Base-by-base conservation (phyloP, 805 yeast species). In the Blastobotrys muscicola region DNA sequence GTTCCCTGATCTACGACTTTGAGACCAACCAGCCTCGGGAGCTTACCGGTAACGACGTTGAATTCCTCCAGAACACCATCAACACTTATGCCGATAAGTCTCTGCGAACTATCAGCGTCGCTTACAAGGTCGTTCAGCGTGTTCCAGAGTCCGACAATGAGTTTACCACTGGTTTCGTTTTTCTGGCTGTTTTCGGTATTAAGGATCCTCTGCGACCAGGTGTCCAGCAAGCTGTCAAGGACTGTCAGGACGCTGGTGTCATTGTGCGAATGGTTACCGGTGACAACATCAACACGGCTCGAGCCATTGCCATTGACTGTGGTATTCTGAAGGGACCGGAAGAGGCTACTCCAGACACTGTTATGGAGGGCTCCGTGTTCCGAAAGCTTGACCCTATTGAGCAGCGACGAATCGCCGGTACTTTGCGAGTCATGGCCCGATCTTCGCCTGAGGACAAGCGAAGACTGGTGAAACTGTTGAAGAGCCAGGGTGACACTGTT, bases 191-290 rank as follows among this genome's bases (percentile, higher is more conserved):
- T 35, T 87, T 89, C 34, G 99, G 97, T 50, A 85, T 92, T 56
- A 90, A 86, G 66, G 98, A 92, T 66, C 98, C 98, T 0, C 70
- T 92, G 46, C 80, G 97, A 54, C 75, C 74, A 4, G 97, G 96
- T 49, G 97, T 92, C 8, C 72, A 78, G n/a, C 79, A 81, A 36
- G 95, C 98, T 1, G 95, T 92, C 26, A 69, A 71, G 33, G 82
- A 82, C 57, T 92, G 98, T 66, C 80, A 77, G 53, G 69, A 69
- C 30, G 97, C 98, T 1, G 97, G 98, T 45, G 97, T 92, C 16
- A 75, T 82, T 16, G 97, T 92, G 13, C 74, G 96, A 53, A 92
- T 92, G 98, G 97, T 92, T 37, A 92, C 99, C 14, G 99, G 99
- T 62, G 99, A 92, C 62, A 90, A 90, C 58, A 61, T 90, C 45